A percentile compares a stretch with the other conserved stretches of the same genome.
phyloP scores from a whole-genome alignment of 345 rosid species.

The Salix dunnii region DNA sequence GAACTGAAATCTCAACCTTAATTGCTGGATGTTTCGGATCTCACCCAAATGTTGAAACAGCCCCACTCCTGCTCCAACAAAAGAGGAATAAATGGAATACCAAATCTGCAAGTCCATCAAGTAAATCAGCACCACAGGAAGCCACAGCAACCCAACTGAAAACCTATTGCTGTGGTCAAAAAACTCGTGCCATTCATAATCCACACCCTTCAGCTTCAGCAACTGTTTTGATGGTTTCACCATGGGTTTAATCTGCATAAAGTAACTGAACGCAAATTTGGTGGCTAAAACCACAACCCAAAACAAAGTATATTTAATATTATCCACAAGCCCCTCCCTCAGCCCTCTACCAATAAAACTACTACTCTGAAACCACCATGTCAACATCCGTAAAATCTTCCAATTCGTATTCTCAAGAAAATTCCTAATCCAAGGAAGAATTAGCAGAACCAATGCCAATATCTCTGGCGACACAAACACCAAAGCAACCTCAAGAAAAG shows the following conservation, averaged over 20 bases:
- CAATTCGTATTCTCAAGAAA: constrained; percentile 86
- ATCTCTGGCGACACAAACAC: constrained; percentile 71
- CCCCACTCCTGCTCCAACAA: constrained; percentile 84
- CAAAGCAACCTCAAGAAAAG: constrained; percentile 60
- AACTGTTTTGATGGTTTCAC: constrained; percentile 56
- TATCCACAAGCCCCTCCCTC: constrained; percentile 79
- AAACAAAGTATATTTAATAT: constrained; percentile 69
- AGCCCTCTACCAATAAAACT: constrained; percentile 79
- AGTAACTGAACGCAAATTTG: constrained; percentile 77
- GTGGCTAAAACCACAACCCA: constrained; percentile 81
- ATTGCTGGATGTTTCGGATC: constrained; percentile 81
- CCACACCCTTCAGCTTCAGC: constrained; percentile 36
- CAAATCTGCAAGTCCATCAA: constrained; percentile 94
- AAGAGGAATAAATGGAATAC: constrained; percentile 84
- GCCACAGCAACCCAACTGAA: constrained; percentile 75
- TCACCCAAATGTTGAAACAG: constrained; percentile 90
- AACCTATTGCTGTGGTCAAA: constrained; percentile 56
- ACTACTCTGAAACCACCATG: constrained; percentile 84
- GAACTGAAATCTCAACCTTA: constrained; percentile 93
- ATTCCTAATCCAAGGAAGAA: constrained; percentile 89
- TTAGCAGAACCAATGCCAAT: constrained; percentile 68
- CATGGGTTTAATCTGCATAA: constrained; percentile 85
- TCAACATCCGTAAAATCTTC: constrained; percentile 52
- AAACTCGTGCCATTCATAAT: constrained; percentile 70
- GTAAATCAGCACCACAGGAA: constrained; percentile 77